Evolutionary conservation across 2,329 filamentous ascomycete genomes (phyloP).

Genomic region (Venturia carpophila): DNA sequence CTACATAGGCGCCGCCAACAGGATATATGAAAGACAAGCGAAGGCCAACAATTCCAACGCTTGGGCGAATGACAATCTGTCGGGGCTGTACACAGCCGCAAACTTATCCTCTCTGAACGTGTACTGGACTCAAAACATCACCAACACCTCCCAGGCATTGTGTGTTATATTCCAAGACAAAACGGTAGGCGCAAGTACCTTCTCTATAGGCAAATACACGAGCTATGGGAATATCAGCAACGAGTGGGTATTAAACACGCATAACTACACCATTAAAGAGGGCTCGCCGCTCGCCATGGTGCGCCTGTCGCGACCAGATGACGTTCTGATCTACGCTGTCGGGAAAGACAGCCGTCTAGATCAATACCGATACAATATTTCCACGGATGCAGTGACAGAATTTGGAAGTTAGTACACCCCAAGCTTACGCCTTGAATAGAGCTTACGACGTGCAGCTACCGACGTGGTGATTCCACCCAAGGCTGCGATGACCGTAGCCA

Average conservation of each 20-base stretch:
- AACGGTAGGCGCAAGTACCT: background rate
- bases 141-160: background rate
- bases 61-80: background rate
- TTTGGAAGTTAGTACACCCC: background rate
- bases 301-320: background rate
- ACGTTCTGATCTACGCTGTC: background rate
- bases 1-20: background rate
- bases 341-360: background rate
- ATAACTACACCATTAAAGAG: background rate
- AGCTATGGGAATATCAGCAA: constrained; percentile 1
- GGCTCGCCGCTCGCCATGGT: background rate
- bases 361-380: background rate
- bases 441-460: background rate
- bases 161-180: background rate
- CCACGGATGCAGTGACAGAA: background rate
- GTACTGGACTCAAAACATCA: constrained; percentile 2
- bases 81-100: background rate
- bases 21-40: background rate
- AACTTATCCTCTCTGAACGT: background rate
- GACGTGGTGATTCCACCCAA: background rate
- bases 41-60: background rate
- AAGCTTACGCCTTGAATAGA: background rate
- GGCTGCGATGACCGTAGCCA: background rate
- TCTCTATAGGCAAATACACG: background rate
- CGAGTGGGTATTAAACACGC: background rate